These are phyloP conservation scores for Termitomyces sp. DNA, from an alignment of 1,284 basidiomycete genomes.

Conservation along the genomic window DNA sequence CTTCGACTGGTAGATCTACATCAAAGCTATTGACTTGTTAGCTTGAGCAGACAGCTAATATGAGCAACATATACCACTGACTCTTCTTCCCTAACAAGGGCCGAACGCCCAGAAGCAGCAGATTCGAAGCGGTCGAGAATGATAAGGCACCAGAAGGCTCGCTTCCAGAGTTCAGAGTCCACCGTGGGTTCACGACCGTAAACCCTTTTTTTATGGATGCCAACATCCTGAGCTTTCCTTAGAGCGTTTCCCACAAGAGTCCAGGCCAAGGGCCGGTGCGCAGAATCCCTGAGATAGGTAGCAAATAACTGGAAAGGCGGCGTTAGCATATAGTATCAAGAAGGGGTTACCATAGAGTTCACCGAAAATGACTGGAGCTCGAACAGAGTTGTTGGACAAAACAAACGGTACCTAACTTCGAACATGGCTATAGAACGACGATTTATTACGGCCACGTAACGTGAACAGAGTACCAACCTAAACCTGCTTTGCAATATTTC, in stretches of 20 bases:
- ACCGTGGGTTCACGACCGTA: constrained; percentile 41
- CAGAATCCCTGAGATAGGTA: constrained; percentile 49
- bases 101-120: constrained; percentile 65
- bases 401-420: constrained; percentile 48
- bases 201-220: constrained; percentile 56
- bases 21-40: constrained; percentile 52
- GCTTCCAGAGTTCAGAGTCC: constrained; percentile 72
- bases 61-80: constrained; percentile 30
- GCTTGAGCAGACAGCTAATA: constrained; percentile 8
- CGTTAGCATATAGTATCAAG: constrained; percentile 5
- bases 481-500: constrained; percentile 55
- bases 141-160: constrained; percentile 72
- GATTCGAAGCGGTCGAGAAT: constrained; percentile 61
- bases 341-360: constrained; percentile 18
- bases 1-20: constrained; percentile 71
- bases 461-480: constrained; percentile 31
- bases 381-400: constrained; percentile 63
- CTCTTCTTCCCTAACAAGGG: constrained; percentile 76
- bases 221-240: constrained; percentile 66
- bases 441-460: not conserved
- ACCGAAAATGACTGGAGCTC: constrained; percentile 68
- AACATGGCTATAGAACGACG: constrained; percentile 37
- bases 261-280: constrained; percentile 60
- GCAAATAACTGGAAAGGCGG: constrained; percentile 33
- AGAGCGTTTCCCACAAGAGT: constrained; percentile 61